Evolutionary conservation across 2,329 filamentous ascomycete species (phyloP).

Genomic region (Hymenoscyphus occultus): DNA sequence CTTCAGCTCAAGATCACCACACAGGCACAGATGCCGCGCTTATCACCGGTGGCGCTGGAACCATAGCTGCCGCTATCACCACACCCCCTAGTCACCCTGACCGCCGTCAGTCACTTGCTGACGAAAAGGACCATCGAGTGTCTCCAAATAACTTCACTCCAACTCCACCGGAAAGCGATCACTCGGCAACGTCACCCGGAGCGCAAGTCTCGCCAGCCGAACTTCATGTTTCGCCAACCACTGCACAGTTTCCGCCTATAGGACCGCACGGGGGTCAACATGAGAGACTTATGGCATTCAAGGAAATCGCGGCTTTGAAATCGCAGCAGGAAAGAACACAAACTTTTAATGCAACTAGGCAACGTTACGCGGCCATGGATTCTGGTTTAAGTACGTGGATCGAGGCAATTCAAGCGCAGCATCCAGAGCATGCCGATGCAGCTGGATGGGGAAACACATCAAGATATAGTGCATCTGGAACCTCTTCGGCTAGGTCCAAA

Average conservation of each 20-base stretch:
- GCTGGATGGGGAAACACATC: slow-evolving; percentile 22
- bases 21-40: slow-evolving; percentile 21
- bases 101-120: slow-evolving; percentile 41
- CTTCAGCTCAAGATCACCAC: slow-evolving; percentile 14
- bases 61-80: slow-evolving; percentile 8
- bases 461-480: slow-evolving; percentile 17
- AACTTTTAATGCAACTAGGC: slow-evolving; percentile 69
- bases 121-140: slow-evolving; percentile 44
- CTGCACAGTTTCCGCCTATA: slow-evolving; percentile 10
- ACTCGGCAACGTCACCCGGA: slow-evolving; percentile 35
- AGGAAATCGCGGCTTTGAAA: slow-evolving; percentile 71
- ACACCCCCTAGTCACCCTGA: slow-evolving; percentile 12
- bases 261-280: background rate
- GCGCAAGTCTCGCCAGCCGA: slow-evolving; percentile 21
- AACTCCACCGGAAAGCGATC: slow-evolving; percentile 41
- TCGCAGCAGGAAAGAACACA: slow-evolving; percentile 66
- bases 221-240: slow-evolving; percentile 14
- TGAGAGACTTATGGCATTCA: slow-evolving; percentile 47
- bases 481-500: slow-evolving; percentile 24
- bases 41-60: slow-evolving; percentile 18
- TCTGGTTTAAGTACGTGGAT: slow-evolving; percentile 69
- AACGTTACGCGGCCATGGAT: slow-evolving; percentile 68
- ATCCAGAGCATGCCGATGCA: slow-evolving; percentile 48
- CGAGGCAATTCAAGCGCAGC: slow-evolving; percentile 42
- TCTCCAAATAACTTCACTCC: slow-evolving; percentile 39